Base-by-base conservation (phyloP, 116 monocot species). In the Papilionanthe hybrid region DNA sequence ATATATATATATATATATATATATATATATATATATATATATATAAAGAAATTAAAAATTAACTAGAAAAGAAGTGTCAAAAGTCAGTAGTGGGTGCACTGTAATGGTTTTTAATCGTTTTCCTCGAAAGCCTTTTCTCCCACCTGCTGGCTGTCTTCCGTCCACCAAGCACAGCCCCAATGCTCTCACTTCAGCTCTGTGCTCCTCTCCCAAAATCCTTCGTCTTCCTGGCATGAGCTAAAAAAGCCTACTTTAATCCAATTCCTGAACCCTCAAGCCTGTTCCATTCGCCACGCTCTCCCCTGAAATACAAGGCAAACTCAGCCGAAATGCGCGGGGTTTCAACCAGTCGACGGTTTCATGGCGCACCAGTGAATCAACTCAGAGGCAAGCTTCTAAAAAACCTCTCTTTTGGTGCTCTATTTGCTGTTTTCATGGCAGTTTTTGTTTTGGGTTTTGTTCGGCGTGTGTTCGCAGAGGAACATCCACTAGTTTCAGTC, bases 401-500 rank as follows among this genome's bases (percentile, higher is more conserved):
- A 42, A 25, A 57, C 20, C 58, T 13, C 43, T 45, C 7, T 25
- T 50, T 71, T 23, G 73, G 73, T 44, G 2, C 44, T 73, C 42
- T n/a, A 44, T 3, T 53, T 49, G 67, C 29, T 18, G 1, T 66
- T 27, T 63, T 48, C 18, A 66, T 72, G 42, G 66, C 47, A 55
- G 5, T 66, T 18, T 27, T 81, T 37, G 66, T 76, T 22, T 63
- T 81, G 5, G 81, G 81, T 25, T 81, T 4, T 60, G 27, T 29
- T 42, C 27, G 11, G 43, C 22, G 30, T 11, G 81, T 65, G 42
- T 45, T 77, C 49, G 69, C 82, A 20, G 63, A 18, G 44, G 66
- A 76, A 13, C 47, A 32, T 27, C 49, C 75, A 28, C n/a, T 81
- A 71, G 68, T 73, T 58, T 83, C 83, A 13, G 23, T 81, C 25